Percentiles rank a stretch among this genome's conserved stretches.
phyloP scores from a whole-genome alignment of 2,329 filamentous ascomycete genomes.

The Fusarium chaquense region DNA sequence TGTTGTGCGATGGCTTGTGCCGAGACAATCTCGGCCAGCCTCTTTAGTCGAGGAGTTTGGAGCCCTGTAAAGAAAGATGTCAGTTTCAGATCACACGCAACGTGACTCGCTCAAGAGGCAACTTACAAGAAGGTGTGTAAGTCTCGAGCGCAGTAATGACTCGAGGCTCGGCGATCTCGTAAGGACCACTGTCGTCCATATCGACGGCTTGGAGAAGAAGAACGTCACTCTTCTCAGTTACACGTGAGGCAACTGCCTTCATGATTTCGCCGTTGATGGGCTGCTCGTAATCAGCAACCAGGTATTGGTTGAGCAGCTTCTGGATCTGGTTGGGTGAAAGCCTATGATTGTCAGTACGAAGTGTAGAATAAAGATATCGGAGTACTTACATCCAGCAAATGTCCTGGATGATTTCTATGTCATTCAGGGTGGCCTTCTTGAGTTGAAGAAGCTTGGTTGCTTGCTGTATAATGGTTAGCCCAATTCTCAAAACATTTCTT shows the following conservation, averaged over 20 bases:
- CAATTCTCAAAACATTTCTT: not conserved
- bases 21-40: constrained; percentile 97
- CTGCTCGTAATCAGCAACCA: constrained; percentile 98
- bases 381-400: constrained; percentile 97
- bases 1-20: constrained; percentile 96
- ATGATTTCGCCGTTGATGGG: constrained; percentile 99
- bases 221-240: constrained; percentile 98
- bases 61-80: constrained; percentile 71
- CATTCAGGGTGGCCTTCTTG: constrained; percentile 98
- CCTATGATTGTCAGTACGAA: constrained; percentile 61
- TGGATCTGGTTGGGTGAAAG: constrained; percentile 98
- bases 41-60: constrained; percentile 94
- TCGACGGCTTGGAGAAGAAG: constrained; percentile 93
- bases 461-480: constrained; percentile 70
- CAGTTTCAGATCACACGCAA: constrained; percentile 45
- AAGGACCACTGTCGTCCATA: constrained; percentile 98
- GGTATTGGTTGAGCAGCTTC: constrained; percentile 97
- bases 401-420: constrained; percentile 99
- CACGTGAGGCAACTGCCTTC: constrained; percentile 97
- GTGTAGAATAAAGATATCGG: not conserved
- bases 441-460: constrained; percentile 97
- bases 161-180: constrained; percentile 96
- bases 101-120: not conserved
- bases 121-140: constrained; percentile 95
- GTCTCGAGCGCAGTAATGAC: constrained; percentile 97